These are phyloP conservation scores for Suzukiozyma palmioleophila DNA, from an alignment of 1,139 yeast species.

Conservation along the genomic window DNA sequence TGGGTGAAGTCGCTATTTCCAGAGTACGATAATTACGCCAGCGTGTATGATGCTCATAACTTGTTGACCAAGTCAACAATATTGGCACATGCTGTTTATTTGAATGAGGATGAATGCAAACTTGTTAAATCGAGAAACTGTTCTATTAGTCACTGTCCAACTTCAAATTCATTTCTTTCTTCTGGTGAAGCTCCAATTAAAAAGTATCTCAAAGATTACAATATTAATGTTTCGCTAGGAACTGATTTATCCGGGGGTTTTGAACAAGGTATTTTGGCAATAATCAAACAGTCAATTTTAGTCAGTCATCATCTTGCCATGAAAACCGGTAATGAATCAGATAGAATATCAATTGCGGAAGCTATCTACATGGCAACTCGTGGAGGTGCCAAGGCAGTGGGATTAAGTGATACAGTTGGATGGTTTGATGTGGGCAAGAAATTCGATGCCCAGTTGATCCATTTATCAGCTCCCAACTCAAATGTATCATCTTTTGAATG, in stretches of 20 bases:
- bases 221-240: constrained; percentile 79
- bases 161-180: constrained; percentile 82
- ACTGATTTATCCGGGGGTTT: constrained; percentile 94
- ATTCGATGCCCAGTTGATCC: constrained; percentile 82
- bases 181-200: constrained; percentile 86
- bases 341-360: constrained; percentile 61
- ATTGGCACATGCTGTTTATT: constrained; percentile 85
- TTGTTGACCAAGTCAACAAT: constrained; percentile 64
- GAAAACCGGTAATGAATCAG: constrained; percentile 27
- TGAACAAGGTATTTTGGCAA: constrained; percentile 70
- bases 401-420: constrained; percentile 57
- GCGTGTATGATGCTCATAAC: constrained; percentile 65
- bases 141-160: constrained; percentile 92
- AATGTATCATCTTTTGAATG: constrained; percentile 73
- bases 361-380: constrained; percentile 78
- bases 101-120: constrained; percentile 59
- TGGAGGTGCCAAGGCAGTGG: constrained; percentile 85
- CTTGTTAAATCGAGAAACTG: constrained; percentile 50
- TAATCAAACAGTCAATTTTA: constrained; percentile 73
- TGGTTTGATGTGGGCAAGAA: constrained; percentile 69
- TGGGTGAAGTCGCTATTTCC: constrained; percentile 79
- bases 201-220: constrained; percentile 59
- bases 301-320: constrained; percentile 84
- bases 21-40: constrained; percentile 61
- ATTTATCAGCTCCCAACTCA: constrained; percentile 47